A percentile compares a stretch with the other conserved stretches of the same genome.
Conservation (phyloP, 495 filamentous ascomycete genomes). For the Tuber magnatum region DNA sequence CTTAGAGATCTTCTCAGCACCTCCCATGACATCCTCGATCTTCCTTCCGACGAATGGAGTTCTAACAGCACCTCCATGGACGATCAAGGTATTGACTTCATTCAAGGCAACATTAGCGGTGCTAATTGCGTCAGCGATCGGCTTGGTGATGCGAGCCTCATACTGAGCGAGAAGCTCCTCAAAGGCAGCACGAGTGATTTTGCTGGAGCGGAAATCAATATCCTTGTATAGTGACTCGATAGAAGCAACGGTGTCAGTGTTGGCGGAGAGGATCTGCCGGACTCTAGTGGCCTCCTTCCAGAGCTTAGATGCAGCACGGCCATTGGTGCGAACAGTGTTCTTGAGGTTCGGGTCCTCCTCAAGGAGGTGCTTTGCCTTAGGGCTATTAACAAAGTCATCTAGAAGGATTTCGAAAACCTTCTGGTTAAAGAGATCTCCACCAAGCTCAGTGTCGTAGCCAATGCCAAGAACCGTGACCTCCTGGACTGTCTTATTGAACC, state of each 20-base stretch:
- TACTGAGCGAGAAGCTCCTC: constrained; percentile 70
- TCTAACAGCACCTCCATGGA: constrained; percentile 82
- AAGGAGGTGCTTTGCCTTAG: constrained; percentile 60
- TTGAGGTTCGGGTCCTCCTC: constrained; percentile 48
- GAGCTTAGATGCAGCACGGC: constrained; percentile 76
- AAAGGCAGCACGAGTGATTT: constrained; percentile 71
- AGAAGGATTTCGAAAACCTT: constrained; percentile 85
- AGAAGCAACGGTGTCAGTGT: constrained; percentile 66
- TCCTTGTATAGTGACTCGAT: constrained; percentile 89
- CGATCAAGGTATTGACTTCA: constrained; percentile 82
- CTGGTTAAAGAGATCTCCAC: constrained; percentile 81
- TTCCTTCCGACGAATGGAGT: constrained; percentile 91
- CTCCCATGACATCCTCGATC: constrained; percentile 68
- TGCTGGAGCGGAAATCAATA: constrained; percentile 81
- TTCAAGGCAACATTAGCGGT: constrained; percentile 62
- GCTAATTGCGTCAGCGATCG: constrained; percentile 66
- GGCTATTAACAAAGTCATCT: constrained; percentile 61
- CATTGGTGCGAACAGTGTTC: constrained; percentile 61
- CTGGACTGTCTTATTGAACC: constrained; percentile 93
- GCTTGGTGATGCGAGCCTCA: constrained; percentile 58
- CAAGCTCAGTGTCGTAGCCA: constrained; percentile 83
- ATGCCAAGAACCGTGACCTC: constrained; percentile 79
- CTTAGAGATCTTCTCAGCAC: constrained; percentile 69
- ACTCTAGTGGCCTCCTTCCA: constrained; percentile 84
- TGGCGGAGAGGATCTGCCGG: constrained; percentile 88